A percentile compares a stretch with the other conserved stretches of the same genome.
Conservation (phyloP, 2,329 filamentous ascomycete genomes). For the Byssoonygena ceratinophila region DNA sequence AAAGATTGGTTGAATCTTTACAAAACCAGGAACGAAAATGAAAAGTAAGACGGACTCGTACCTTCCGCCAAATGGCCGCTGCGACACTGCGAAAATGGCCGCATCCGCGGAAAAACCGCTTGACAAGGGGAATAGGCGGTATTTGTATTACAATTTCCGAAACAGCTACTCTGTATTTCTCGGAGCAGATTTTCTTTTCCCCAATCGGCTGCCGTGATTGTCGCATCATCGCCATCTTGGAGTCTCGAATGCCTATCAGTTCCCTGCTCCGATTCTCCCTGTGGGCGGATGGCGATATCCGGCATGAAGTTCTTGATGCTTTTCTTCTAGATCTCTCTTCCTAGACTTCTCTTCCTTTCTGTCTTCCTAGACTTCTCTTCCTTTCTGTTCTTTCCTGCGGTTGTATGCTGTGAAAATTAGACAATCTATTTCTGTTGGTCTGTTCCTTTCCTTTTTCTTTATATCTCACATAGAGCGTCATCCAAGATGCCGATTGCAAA, state of each 20-base stretch:
- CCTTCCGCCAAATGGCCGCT: not conserved
- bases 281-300: not conserved
- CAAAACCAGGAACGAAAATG: not conserved
- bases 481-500: conserved; percentile 7
- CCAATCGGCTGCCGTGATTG: not conserved
- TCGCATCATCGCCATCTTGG: not conserved
- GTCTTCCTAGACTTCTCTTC: not conserved
- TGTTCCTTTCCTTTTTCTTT: not conserved
- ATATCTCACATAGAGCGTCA: not conserved
- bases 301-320: not conserved
- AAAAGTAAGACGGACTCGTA: not conserved
- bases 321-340: too few species aligned
- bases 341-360: not conserved
- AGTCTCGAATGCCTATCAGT: not conserved
- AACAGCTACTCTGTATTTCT: too few species aligned
- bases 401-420: not conserved
- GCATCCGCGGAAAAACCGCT: conserved; percentile 3
- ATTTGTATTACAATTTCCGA: not conserved
- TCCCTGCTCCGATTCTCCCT: not conserved
- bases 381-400: not conserved
- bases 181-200: too few species aligned
- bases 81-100: not conserved
- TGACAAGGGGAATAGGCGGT: not conserved
- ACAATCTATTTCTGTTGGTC: not conserved
- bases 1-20: not conserved